These are phyloP conservation scores for Haplosporangium gracile DNA, from an alignment of 192 early-diverging fungal species.

Conservation along the genomic window DNA sequence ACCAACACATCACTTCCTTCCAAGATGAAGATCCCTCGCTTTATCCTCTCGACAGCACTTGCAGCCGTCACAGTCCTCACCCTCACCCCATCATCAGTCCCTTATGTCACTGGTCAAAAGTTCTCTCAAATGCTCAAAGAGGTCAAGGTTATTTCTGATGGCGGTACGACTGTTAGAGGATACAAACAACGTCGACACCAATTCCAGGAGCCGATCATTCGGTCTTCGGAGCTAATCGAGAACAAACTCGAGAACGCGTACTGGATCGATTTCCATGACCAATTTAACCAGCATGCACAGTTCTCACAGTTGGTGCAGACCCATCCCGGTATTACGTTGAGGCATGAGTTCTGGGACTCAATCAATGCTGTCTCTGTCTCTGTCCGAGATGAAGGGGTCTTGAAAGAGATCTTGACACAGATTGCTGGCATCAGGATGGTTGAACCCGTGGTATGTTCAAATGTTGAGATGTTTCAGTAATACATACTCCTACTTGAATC, in stretches of 20 bases:
- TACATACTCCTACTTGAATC: not conserved
- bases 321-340: conserved; percentile 41
- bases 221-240: conserved; percentile 12
- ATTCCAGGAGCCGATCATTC: conserved; percentile 49
- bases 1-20: not conserved
- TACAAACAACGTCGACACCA: conserved; percentile 27
- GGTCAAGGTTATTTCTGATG: conserved; percentile 37
- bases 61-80: conserved; percentile 17
- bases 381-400: conserved; percentile 21
- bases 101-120: not conserved
- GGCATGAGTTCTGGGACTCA: conserved; percentile 46
- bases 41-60: conserved; percentile 31
- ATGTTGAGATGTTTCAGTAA: not conserved
- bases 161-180: conserved; percentile 37
- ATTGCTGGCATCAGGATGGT: conserved; percentile 41
- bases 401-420: conserved; percentile 31
- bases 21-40: conserved; percentile 23
- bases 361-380: conserved; percentile 39
- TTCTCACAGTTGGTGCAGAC: conserved; percentile 28
- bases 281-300: conserved; percentile 27
- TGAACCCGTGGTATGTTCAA: conserved; percentile 39
- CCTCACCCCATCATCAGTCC: not conserved
- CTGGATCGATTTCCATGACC: conserved; percentile 54
- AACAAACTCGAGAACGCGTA: conserved; percentile 43
- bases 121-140: conserved; percentile 9